These are phyloP conservation scores for Candida lessepsii DNA, from an alignment of 805 yeast genomes.

Conservation along the genomic window DNA sequence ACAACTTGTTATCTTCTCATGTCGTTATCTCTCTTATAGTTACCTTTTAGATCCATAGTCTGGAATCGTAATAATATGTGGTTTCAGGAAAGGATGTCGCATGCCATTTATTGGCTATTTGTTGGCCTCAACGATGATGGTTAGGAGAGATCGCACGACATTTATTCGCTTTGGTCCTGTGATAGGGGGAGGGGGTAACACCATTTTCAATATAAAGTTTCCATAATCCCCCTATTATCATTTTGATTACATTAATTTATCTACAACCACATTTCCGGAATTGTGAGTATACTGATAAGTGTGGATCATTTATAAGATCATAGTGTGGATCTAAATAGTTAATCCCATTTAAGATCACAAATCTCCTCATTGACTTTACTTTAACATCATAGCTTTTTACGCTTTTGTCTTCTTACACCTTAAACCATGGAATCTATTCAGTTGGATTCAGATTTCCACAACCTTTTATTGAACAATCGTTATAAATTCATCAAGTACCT, in stretches of 20 bases:
- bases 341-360: too few relatives aligned
- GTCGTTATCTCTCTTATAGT: background rate
- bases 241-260: background rate
- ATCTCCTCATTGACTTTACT: too few relatives aligned
- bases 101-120: background rate
- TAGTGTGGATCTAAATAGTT: too few relatives aligned
- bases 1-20: background rate
- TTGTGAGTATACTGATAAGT: background rate
- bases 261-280: background rate
- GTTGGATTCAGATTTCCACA: conserved; percentile 8
- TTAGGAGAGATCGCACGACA: background rate
- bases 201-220: conserved; percentile 4
- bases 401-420: too few relatives aligned
- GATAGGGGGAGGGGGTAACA: conserved; percentile 3
- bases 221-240: background rate
- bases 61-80: too few relatives aligned
- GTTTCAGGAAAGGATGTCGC: conserved; percentile 4
- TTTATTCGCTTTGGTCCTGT: conserved; percentile 1
- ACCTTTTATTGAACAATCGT: conserved; percentile 21
- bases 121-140: background rate
- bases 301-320: too few relatives aligned
- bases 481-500: conserved; percentile 45
- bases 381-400: too few relatives aligned
- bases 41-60: background rate
- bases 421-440: background rate